Conservation (phyloP, 352 stramenopile genomes). For the Phytophthora agathidicida region DNA sequence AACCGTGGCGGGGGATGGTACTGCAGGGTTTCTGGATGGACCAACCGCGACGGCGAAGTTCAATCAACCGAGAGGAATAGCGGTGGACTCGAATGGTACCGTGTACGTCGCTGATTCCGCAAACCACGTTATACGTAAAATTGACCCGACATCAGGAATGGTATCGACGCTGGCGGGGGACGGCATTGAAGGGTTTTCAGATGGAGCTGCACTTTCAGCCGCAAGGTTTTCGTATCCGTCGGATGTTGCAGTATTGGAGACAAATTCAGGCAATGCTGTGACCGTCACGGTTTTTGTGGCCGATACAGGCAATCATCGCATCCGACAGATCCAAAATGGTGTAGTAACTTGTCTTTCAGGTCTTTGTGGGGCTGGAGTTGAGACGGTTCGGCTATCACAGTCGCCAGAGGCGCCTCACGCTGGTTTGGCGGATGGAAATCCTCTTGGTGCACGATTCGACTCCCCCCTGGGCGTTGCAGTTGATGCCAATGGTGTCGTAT, state of each 20-base stretch:
- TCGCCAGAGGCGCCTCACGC: slow-evolving; percentile 66
- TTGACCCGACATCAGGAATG: slow-evolving; percentile 52
- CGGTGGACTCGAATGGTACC: slow-evolving; percentile 90
- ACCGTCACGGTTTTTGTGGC: slow-evolving; percentile 68
- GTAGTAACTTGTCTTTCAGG: slow-evolving; percentile 90
- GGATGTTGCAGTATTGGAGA: slow-evolving; percentile 70
- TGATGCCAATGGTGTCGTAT: slow-evolving; percentile 80
- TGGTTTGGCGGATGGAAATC: slow-evolving; percentile 90
- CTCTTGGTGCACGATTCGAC: slow-evolving; percentile 88
- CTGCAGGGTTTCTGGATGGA: slow-evolving; percentile 84
- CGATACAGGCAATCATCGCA: slow-evolving; percentile 86
- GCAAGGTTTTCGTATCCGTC: slow-evolving; percentile 75
- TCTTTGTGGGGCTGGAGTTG: slow-evolving; percentile 81
- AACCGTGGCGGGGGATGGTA: slow-evolving; percentile 89
- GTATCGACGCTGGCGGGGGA: slow-evolving; percentile 68
- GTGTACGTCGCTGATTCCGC: slow-evolving; percentile 96
- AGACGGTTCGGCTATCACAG: slow-evolving; percentile 48
- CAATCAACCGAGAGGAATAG: slow-evolving; percentile 89
- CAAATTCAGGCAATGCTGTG: slow-evolving; percentile 19
- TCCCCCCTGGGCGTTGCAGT: slow-evolving; percentile 91
- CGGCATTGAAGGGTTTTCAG: slow-evolving; percentile 48
- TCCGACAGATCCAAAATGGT: slow-evolving; percentile 68
- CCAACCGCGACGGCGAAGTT: slow-evolving; percentile 74
- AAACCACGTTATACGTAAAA: slow-evolving; percentile 93
- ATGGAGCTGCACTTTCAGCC: slow-evolving; percentile 42